A percentile compares a stretch with the other conserved stretches of the same genome.
phyloP scores from a whole-genome alignment of 257 asterid genomes.

The Plantago elongata region DNA sequence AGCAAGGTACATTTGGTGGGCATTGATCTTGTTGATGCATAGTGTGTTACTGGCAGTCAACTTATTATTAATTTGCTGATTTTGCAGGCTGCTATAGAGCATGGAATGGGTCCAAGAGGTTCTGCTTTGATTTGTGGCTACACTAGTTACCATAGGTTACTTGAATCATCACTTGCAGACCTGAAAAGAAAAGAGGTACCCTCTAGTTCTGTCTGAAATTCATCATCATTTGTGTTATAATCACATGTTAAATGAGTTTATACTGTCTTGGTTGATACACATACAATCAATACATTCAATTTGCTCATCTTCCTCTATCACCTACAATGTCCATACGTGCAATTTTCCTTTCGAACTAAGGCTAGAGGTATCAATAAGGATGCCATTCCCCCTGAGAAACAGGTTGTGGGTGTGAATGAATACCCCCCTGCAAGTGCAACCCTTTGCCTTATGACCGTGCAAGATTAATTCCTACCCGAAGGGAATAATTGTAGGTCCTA shows the following conservation, averaged over 20 bases:
- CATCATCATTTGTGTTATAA: background rate
- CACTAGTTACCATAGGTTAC: slow-evolving; percentile 76
- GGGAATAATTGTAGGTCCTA: no score
- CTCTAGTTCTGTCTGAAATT: background rate
- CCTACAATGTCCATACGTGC: background rate
- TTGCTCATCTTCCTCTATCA: background rate
- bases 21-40: background rate
- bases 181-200: slow-evolving; percentile 83
- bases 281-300: background rate
- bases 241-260: background rate
- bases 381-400: no score
- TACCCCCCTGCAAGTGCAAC: no score
- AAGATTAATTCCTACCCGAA: no score
- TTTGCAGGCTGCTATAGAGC: slow-evolving; percentile 71
- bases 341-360: background rate
- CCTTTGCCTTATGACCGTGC: no score
- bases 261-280: background rate
- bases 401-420: no score
- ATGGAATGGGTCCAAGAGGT: slow-evolving; percentile 99
- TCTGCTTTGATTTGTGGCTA: slow-evolving; percentile 95
- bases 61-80: slow-evolving; percentile 11
- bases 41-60: slow-evolving; percentile 1
- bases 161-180: slow-evolving; percentile 76
- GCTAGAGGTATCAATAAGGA: no score
- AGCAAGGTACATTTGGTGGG: slow-evolving; percentile 46